These are phyloP conservation scores for Theobroma grandiflorum DNA, from an alignment of 441 rosid genomes.

Conservation along the genomic window DNA sequence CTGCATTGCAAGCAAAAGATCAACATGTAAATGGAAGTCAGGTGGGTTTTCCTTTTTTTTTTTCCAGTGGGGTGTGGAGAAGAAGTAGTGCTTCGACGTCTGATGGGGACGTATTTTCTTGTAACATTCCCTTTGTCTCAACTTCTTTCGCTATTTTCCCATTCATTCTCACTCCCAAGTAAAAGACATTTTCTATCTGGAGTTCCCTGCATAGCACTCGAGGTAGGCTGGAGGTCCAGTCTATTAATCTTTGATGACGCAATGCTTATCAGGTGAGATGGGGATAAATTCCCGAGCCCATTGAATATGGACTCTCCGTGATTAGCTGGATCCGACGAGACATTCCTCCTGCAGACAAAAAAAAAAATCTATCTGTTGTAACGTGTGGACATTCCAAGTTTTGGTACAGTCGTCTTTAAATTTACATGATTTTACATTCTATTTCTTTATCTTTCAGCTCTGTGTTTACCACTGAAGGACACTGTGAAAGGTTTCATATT, in stretches of 20 bases:
- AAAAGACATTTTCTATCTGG: not conserved
- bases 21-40: not conserved
- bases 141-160: not conserved
- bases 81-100: conserved; percentile 5
- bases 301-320: conserved; percentile 8
- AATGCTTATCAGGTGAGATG: conserved; percentile 8
- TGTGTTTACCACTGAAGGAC: no score
- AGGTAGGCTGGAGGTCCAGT: not conserved
- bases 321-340: conserved; percentile 13
- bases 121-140: conserved; percentile 28
- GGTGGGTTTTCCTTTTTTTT: not conserved
- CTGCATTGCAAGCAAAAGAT: not conserved
- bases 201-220: conserved; percentile 3
- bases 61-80: not conserved
- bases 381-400: not conserved
- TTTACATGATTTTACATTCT: no score
- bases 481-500: no score
- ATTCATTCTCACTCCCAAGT: not conserved
- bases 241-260: not conserved
- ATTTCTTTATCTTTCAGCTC: no score
- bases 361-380: no score
- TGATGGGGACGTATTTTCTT: not conserved
- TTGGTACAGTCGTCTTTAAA: no score
- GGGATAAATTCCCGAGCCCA: conserved; percentile 16
- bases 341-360: not conserved